phyloP scores from a whole-genome alignment of 805 yeast species.

The Metschnikowia baotianmanensis region DNA sequence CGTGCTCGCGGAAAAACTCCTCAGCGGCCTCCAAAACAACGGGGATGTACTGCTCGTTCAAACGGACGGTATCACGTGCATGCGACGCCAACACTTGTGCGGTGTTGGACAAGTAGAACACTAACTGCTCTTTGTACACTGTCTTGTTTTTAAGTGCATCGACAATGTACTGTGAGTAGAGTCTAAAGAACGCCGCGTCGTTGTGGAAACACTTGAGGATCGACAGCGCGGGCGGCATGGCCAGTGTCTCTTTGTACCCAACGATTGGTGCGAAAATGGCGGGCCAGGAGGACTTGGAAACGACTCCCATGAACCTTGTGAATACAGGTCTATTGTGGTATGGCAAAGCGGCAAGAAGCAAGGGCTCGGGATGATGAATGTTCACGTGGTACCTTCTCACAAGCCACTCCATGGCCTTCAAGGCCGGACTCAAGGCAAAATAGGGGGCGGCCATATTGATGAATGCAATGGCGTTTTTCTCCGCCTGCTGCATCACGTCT shows the following conservation, averaged over 20 bases:
- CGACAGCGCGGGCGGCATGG: constrained; percentile 64
- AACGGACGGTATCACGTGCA: constrained; percentile 42
- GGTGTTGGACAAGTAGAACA: constrained; percentile 74
- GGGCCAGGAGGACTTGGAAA: constrained; percentile 64
- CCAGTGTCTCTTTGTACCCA: constrained; percentile 62
- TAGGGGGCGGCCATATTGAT: constrained; percentile 72
- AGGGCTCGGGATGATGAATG: constrained; percentile 69
- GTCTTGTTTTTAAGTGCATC: constrained; percentile 51
- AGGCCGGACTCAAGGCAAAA: constrained; percentile 70
- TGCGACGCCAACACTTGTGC: constrained; percentile 67
- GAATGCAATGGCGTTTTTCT: constrained; percentile 72
- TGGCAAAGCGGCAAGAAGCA: constrained; percentile 75
- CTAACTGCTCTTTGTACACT: constrained; percentile 65
- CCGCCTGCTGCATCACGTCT: constrained; percentile 73
- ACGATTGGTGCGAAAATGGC: constrained; percentile 69
- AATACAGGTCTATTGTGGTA: constrained; percentile 74
- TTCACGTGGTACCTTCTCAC: constrained; percentile 88
- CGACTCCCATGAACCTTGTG: constrained; percentile 68
- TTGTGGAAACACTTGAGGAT: constrained; percentile 66
- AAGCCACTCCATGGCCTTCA: constrained; percentile 91
- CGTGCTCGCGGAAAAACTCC: constrained; percentile 38
- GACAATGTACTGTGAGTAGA: constrained; percentile 57
- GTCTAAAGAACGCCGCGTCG: constrained; percentile 64
- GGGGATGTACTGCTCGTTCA: constrained; percentile 52
- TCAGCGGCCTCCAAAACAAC: constrained; percentile 58